Evolutionary conservation across 73 alveolate species (phyloP).

Genomic region (Paramecium sexaurelia): DNA sequence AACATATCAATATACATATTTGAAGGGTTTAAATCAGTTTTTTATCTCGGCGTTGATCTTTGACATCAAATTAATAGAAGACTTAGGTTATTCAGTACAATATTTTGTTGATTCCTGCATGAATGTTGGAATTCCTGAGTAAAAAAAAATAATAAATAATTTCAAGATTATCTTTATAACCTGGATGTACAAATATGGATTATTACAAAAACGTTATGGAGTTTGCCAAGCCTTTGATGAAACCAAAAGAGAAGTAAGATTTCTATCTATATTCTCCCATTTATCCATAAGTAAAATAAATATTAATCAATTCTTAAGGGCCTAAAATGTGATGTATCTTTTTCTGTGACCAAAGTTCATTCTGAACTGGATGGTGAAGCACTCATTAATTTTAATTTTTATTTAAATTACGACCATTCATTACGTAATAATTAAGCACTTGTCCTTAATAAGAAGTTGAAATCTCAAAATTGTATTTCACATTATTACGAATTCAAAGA

Average conservation of each 20-base stretch:
- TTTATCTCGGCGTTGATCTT: background rate
- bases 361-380: background rate
- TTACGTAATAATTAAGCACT: background rate
- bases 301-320: background rate
- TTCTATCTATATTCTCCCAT: background rate
- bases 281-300: background rate
- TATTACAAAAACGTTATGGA: constrained; percentile 34
- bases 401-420: background rate
- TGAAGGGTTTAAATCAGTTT: background rate
- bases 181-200: background rate
- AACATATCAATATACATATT: background rate
- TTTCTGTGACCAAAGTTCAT: background rate
- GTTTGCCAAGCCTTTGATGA: constrained; percentile 3
- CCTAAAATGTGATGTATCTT: background rate
- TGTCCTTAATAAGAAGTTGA: background rate
- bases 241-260: constrained; percentile 16
- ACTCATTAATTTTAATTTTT: constrained; percentile 3
- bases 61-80: background rate
- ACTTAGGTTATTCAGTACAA: background rate
- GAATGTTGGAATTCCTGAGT: constrained; percentile 52
- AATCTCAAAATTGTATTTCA: background rate
- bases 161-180: background rate
- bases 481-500: background rate
- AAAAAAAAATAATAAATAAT: background rate
- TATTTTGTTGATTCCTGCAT: constrained; percentile 3